Percentiles rank a stretch among this genome's conserved stretches.
Conservation (phyloP, 768 basidiomycete species). For the Mycena maculata region DNA sequence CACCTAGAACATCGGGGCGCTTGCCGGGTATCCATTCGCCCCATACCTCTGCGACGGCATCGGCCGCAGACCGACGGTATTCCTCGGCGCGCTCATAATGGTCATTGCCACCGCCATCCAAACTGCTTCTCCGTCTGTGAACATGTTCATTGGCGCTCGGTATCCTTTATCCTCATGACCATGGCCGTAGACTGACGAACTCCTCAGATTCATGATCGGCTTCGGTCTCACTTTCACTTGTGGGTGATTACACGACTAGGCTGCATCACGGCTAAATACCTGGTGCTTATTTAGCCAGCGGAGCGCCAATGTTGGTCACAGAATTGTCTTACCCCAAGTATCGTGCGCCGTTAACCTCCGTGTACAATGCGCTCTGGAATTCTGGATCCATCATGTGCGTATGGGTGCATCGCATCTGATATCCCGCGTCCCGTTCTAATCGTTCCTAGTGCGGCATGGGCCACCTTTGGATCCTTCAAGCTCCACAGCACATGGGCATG, state of each 20-base stretch:
- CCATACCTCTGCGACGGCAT: constrained; percentile 79
- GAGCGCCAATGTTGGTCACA: constrained; percentile 86
- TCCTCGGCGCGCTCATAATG: constrained; percentile 80
- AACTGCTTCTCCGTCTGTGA: constrained; percentile 73
- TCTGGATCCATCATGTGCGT: constrained; percentile 81
- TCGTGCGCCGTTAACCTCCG: constrained; percentile 81
- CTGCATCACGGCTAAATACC: neutral
- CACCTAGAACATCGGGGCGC: constrained; percentile 73
- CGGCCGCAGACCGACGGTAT: constrained; percentile 74
- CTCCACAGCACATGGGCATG: constrained; percentile 79
- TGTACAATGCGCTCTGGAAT: constrained; percentile 90
- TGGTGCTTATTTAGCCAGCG: constrained; percentile 61
- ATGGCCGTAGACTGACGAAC: constrained; percentile 1
- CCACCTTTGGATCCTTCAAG: constrained; percentile 83
- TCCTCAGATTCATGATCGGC: constrained; percentile 71
- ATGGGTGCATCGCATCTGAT: neutral
- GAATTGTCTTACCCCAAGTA: constrained; percentile 89
- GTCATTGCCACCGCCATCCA: constrained; percentile 76
- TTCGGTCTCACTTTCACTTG: constrained; percentile 81
- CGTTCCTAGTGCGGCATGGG: constrained; percentile 76
- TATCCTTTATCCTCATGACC: constrained; percentile 30
- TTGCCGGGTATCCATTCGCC: constrained; percentile 76
- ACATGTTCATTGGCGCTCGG: constrained; percentile 87
- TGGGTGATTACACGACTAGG: constrained; percentile 38
- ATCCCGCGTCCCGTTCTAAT: neutral